phyloP scores from a whole-genome alignment of 1,284 basidiomycete species.

The Mrakiaceae sp. region DNA sequence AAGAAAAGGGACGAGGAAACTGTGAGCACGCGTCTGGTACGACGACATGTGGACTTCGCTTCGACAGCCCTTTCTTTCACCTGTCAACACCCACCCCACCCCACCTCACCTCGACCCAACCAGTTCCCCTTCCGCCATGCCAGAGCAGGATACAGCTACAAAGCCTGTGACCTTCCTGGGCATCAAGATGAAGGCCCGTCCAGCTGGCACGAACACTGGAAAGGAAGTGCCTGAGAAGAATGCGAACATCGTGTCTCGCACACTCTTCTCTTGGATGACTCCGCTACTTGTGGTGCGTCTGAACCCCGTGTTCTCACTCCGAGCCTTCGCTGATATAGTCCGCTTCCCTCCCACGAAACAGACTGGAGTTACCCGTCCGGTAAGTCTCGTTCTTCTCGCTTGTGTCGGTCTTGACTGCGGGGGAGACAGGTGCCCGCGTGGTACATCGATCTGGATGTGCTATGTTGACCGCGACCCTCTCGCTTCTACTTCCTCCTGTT shows the following conservation, averaged over 20 bases:
- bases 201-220: too few species aligned
- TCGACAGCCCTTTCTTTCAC: too few species aligned
- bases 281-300: conserved; percentile 8
- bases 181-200: too few species aligned
- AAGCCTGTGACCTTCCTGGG: too few species aligned
- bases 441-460: not conserved
- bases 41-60: too few species aligned
- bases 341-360: not conserved
- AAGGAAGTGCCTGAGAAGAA: not conserved
- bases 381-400: not conserved
- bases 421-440: too few species aligned
- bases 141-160: too few species aligned
- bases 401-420: not conserved
- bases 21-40: too few species aligned
- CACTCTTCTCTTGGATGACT: conserved; percentile 12
- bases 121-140: too few species aligned
- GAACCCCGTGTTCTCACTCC: not conserved
- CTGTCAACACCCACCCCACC: too few species aligned
- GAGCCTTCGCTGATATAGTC: not conserved
- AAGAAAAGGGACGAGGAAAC: too few species aligned
- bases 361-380: conserved; percentile 8
- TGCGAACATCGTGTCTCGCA: not conserved
- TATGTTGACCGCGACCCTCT: not conserved
- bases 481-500: not conserved
- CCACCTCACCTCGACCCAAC: too few species aligned